Evolutionary conservation across 2,329 filamentous ascomycete genomes (phyloP), one percentile per base, ranked within the genome.

Genomic region (Venturia aucupariae): DNA sequence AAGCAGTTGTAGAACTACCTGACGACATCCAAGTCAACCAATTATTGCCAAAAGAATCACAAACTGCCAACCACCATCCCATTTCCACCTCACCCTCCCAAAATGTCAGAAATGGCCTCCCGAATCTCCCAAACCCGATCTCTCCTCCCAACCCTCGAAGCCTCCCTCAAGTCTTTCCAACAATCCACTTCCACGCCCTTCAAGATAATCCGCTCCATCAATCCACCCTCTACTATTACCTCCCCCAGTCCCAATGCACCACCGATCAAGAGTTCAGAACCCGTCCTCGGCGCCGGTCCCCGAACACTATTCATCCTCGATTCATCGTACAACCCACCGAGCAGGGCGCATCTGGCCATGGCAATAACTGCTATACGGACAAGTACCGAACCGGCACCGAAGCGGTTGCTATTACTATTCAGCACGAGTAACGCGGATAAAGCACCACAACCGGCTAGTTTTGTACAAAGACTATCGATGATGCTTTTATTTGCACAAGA

Each of bases 401-500:
- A 39, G 27, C 72, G 84, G 10, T 70, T 87, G 2, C 72, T 87
- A 4, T 77, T 88, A 1, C 77, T 87, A 0, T 82, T 87, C 63
- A 84, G 84, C 55, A 86, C 82, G 0, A 80, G 85, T 70, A 88
- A 88, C 77, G 85, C 85, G 22, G 85, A 88, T 71, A 87, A 87
- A 69, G 80, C 82, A 15, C 81, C 86, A 6, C 87, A 87, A 69
- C 87, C 90, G 0, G 89, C 88, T 0, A 77, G 81, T 2, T 90
- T 92, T 68, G 82, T 83, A 51, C 79, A 89, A 63, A 79, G 90
- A 5, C 75, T 93, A 38, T 80, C 81, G 6, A 85, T 93, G 80
- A 92, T 93, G 87, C 81, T 84, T 27, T 75, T 83, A 0, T 87
- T 92, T 68, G 87, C 86, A 2, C 72, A 77, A 60, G 86, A 88